Base-by-base conservation (phyloP, 1,284 basidiomycete genomes). In the Ustilago trichophora region DNA sequence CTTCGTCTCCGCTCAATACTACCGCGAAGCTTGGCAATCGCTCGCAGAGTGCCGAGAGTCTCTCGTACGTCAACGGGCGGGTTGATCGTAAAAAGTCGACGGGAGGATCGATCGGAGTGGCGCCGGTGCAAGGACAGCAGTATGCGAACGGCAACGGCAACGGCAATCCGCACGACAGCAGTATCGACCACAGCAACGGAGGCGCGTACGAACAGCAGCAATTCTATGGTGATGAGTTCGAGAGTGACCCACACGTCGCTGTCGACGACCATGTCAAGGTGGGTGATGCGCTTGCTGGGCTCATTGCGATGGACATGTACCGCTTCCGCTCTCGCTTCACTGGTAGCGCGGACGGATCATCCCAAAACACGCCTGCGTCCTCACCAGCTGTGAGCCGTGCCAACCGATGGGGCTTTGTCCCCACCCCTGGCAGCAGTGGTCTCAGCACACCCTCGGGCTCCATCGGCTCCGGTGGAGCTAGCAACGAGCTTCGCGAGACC, bases 401-500 rank as follows among this genome's bases (percentile, higher is more conserved):
- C n/a, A 55, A 50, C 27, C 57, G 62, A 10, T 58, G 63, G 67
- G 66, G 59, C 24, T 55, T 55, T 19, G 52, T 48, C 1, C 51
- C 60, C 4, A 65, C 60, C 6, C 66, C 59, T 13, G 59, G 59
- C 18, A 58, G 55, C 48, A 59, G 51, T 26, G 58, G 55, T 4
- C 10, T 56, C 21, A 59, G 54, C 33, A 71, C 63, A 6, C 68
- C 62, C 0, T 56, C 50, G 11, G 57, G 58, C 33, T 67, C 64
- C 19, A 32, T 62, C 29, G 57, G 51, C 11, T 62, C 53, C 3
- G 47, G 24, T 18, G 37, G 50, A 3, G 44, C 40, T 10, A 41
- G 46, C 22, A 60, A 50, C 26, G 58, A 54, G 18, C 51, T 75
- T 12, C 52, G 57, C 19, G 84, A 86, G 72, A 83, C 85, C 2